phyloP scores from a whole-genome alignment of 1,284 basidiomycete species.

The Phlebopus sp. region DNA sequence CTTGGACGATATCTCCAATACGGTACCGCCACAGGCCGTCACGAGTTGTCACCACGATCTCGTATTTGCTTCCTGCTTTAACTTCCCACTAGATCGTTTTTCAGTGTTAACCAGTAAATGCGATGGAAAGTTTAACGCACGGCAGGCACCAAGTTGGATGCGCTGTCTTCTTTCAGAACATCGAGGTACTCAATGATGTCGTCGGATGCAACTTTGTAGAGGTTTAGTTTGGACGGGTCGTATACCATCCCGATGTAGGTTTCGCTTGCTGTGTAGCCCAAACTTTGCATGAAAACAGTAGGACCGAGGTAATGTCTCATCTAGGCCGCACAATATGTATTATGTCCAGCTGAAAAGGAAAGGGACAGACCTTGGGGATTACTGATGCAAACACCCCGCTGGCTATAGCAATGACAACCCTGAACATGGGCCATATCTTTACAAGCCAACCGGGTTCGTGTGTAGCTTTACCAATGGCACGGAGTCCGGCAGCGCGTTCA shows the following conservation, averaged over 20 bases:
- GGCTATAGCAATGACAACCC: conserved; percentile 15
- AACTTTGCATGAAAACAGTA: conserved; percentile 13
- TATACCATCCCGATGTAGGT: conserved; percentile 19
- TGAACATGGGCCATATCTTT: conserved; percentile 18
- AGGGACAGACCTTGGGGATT: conserved; percentile 17
- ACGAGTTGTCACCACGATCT: conserved; percentile 21
- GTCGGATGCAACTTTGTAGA: conserved; percentile 19
- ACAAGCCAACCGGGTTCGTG: conserved; percentile 16
- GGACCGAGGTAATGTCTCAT: conserved; percentile 20
- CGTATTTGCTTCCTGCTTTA: conserved; percentile 16
- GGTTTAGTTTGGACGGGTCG: conserved; percentile 6
- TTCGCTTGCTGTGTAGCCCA: conserved; percentile 23
- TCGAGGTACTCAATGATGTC: conserved; percentile 20
- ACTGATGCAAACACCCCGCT: conserved; percentile 20
- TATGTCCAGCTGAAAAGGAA: background rate
- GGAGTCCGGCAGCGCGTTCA: conserved; percentile 15
- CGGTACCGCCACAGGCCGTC: conserved; percentile 27
- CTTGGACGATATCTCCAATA: conserved; percentile 20
- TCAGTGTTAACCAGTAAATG: background rate
- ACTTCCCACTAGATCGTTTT: conserved; percentile 15
- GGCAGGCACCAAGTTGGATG: conserved; percentile 13
- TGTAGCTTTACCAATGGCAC: conserved; percentile 12
- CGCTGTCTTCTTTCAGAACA: conserved; percentile 6
- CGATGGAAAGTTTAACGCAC: conserved; percentile 7
- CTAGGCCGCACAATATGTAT: conserved; percentile 1